These are phyloP conservation scores for Thuja plicata DNA, from an alignment of 83 land plant species.

Conservation along the genomic window DNA sequence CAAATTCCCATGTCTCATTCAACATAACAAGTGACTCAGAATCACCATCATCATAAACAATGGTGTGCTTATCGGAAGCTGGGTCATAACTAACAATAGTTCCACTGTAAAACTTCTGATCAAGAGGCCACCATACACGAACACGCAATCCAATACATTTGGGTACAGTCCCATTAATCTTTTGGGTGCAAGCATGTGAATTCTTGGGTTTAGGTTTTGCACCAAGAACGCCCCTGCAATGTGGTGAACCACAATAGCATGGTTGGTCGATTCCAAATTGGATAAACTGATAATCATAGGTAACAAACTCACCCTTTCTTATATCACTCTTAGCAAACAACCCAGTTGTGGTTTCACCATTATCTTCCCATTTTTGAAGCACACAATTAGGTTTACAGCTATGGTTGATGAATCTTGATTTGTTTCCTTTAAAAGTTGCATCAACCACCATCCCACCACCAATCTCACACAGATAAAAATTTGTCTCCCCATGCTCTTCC, in stretches of 20 bases:
- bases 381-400: background rate
- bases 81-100: background rate
- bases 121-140: slow-evolving; percentile 4
- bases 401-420: background rate
- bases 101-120: background rate
- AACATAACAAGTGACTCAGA: background rate
- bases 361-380: background rate
- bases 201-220: background rate
- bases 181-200: too few relatives aligned
- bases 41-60: slow-evolving; percentile 1
- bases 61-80: background rate
- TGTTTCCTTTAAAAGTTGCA: background rate
- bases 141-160: background rate
- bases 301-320: background rate
- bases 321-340: background rate
- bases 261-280: background rate
- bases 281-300: background rate
- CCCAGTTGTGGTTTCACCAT: background rate
- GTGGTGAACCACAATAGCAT: background rate
- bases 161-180: background rate
- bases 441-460: background rate
- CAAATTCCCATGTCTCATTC: slow-evolving; percentile 1
- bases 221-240: background rate
- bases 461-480: background rate
- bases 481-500: background rate